Conservation (phyloP, 495 filamentous ascomycete genomes). For the Aspergillus ellipticus region DNA sequence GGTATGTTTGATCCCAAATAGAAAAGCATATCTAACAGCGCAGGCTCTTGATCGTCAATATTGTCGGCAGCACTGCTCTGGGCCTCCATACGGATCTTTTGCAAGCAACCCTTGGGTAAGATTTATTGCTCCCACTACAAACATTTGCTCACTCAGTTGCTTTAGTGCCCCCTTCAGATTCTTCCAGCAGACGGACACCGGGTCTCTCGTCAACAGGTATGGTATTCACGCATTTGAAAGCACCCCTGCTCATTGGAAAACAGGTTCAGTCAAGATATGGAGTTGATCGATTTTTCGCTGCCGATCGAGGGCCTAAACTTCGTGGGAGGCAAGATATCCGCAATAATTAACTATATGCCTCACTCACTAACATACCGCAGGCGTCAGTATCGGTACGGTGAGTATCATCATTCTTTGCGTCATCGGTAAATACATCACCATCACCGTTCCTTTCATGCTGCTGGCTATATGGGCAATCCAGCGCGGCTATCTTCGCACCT, state of each 20-base stretch:
- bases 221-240: neutral
- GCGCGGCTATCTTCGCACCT: constrained; percentile 58
- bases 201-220: constrained; percentile 12
- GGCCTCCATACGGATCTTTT: constrained; percentile 26
- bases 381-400: constrained; percentile 21
- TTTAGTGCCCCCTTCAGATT: constrained; percentile 30
- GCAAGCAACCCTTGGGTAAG: constrained; percentile 7
- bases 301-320: constrained; percentile 17
- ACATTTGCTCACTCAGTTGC: neutral
- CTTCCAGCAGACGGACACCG: constrained; percentile 15
- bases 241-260: neutral
- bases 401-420: constrained; percentile 24
- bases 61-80: constrained; percentile 31
- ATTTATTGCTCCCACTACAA: neutral
- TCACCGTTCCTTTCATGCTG: constrained; percentile 17
- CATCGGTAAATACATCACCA: constrained; percentile 22
- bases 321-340: neutral
- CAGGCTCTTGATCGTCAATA: constrained; percentile 15
- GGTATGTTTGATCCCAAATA: neutral
- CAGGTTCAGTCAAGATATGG: constrained; percentile 36
- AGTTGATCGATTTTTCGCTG: constrained; percentile 39
- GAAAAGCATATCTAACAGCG: neutral
- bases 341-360: neutral
- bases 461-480: constrained; percentile 45
- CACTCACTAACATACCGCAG: constrained; percentile 12